Evolutionary conservation across 768 basidiomycete genomes (phyloP).

Genomic region (Agrocybe pediades): DNA sequence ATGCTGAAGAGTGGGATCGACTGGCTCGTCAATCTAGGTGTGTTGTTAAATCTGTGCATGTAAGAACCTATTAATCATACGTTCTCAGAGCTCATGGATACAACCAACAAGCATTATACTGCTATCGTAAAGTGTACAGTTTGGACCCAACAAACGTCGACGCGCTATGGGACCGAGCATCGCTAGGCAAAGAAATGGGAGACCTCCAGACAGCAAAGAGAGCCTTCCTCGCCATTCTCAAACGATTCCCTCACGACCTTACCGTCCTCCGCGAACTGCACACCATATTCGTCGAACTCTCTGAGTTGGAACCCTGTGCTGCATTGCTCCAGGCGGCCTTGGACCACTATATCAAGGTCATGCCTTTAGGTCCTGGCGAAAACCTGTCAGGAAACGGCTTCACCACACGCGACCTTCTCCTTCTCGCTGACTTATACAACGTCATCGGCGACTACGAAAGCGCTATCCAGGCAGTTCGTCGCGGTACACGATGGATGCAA

Average conservation of each 20-base stretch:
- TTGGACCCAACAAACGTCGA: slow-evolving; percentile 82
- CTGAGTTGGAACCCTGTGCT: slow-evolving; percentile 66
- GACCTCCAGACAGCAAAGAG: slow-evolving; percentile 65
- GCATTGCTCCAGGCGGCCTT: slow-evolving; percentile 74
- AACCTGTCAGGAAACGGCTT: slow-evolving; percentile 51
- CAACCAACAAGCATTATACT: slow-evolving; percentile 88
- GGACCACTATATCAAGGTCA: slow-evolving; percentile 57
- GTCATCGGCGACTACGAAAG: slow-evolving; percentile 65
- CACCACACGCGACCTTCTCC: slow-evolving; percentile 69
- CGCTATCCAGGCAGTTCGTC: slow-evolving; percentile 68
- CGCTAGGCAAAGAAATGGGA: slow-evolving; percentile 74
- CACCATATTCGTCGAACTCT: slow-evolving; percentile 72
- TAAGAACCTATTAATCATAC: neutral
- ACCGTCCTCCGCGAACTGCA: slow-evolving; percentile 78
- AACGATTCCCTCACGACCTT: slow-evolving; percentile 77
- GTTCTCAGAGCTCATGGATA: slow-evolving; percentile 61
- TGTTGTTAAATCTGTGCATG: neutral
- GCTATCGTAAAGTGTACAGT: slow-evolving; percentile 80
- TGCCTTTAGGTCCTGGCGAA: slow-evolving; percentile 44
- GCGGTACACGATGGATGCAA: slow-evolving; percentile 90
- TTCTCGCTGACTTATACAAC: slow-evolving; percentile 84
- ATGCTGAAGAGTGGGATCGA: slow-evolving; percentile 86
- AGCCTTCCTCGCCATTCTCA: slow-evolving; percentile 72
- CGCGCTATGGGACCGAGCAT: slow-evolving; percentile 88
- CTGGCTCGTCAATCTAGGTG: slow-evolving; percentile 78